phyloP scores from a whole-genome alignment of 2,329 filamentous ascomycete genomes.

The Ophiostoma sp. region DNA sequence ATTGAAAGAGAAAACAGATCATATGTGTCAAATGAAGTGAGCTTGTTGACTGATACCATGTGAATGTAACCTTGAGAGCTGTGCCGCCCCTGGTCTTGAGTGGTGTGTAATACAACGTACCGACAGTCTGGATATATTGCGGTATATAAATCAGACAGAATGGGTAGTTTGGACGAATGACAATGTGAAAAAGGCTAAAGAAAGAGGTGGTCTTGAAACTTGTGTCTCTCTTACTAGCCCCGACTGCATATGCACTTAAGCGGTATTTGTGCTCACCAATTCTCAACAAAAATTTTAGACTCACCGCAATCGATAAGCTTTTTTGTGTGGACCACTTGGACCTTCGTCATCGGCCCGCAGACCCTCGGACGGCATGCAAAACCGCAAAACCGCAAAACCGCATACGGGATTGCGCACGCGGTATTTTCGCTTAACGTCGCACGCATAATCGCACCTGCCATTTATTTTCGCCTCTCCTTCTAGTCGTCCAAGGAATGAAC shows the following conservation, averaged over 20 bases:
- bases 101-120: not conserved
- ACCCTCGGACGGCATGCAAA: not conserved
- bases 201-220: not conserved
- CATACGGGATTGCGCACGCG: not conserved
- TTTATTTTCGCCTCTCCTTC: not conserved
- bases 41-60: not conserved
- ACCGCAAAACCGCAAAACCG: no score
- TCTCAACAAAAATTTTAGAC: constrained; percentile 11
- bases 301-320: constrained; percentile 7
- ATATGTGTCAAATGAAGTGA: not conserved
- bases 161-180: not conserved
- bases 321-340: not conserved
- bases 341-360: constrained; percentile 22
- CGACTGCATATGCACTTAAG: constrained; percentile 8
- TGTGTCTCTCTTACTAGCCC: not conserved
- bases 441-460: not conserved
- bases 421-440: not conserved
- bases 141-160: not conserved
- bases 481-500: constrained; percentile 7
- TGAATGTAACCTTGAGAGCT: not conserved
- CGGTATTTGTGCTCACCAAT: not conserved
- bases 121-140: not conserved
- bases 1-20: not conserved
- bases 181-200: not conserved
- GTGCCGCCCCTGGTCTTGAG: not conserved